Base-by-base conservation (phyloP, 352 stramenopile genomes). In the Paralagenidium karlingii region DNA sequence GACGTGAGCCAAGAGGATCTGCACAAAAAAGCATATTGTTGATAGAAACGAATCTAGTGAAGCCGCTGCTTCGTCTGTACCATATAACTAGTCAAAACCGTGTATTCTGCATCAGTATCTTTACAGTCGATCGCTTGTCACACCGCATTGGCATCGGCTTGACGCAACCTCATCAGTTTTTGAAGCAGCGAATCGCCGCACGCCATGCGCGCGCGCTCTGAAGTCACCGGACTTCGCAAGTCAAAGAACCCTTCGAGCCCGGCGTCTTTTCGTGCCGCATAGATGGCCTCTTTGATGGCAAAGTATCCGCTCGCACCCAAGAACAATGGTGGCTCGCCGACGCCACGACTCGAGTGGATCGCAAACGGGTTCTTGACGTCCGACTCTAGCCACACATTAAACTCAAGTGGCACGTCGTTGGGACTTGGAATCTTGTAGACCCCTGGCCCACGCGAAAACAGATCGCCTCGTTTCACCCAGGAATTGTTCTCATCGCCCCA, bases 371-470 rank as follows among this genome's bases (percentile, higher is more conserved):
- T 98, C 36, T 93, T 84, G 19, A 68, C 73, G 55, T 94, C 81
- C 15, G 94, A 81, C 52, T 97, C 70, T 8, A 98, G 69, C 59
- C 79, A 94, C 11, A 98, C 84, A 55, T 95, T 82, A 48, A 98
- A 97, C 25, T 94, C 65, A 37, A 96, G 60, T 1, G 93, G 92
- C 12, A 97, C 68, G 51, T 98, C 93, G 50, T 98, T 98, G 32
- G 95, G 95, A 21, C 88, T 84, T 29, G 94, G 93, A 50, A 98
- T 97, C 61, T 98, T 98, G 76, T 98, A 98, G 0, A 78, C 93
- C 8, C 93, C 93, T 0, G 94, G 93, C 7, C 94, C 94, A 46
- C 70, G 73, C 13, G 93, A 98, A 55, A 98, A 97, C 5, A 97
- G 43, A 34, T 77, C 86, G 25, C 80, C 89, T 38, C 71, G 66